A percentile compares a stretch with the other conserved stretches of the same genome.
These are phyloP conservation scores for Epichloe sp. DNA, from an alignment of 2,329 filamentous ascomycete species.

Conservation along the genomic window DNA sequence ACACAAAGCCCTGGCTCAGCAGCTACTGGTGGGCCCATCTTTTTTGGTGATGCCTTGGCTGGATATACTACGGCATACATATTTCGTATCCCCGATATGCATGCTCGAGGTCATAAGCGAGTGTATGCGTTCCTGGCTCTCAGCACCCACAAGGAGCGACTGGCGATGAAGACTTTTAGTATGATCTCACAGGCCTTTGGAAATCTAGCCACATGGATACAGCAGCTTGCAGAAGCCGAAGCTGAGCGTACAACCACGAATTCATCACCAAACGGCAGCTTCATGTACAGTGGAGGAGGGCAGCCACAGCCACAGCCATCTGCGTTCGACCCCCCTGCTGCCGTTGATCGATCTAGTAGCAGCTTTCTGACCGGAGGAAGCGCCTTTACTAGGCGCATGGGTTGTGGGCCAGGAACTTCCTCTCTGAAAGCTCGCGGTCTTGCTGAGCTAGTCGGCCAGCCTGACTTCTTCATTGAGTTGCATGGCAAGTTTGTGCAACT, in stretches of 20 bases:
- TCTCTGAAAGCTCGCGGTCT: conserved; percentile 46
- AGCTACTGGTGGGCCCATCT: conserved; percentile 51
- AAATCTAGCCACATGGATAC: conserved; percentile 53
- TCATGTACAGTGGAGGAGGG: conserved; percentile 24
- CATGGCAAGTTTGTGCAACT: conserved; percentile 51
- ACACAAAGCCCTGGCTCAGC: conserved; percentile 40
- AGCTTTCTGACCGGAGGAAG: conserved; percentile 44
- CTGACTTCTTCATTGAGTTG: conserved; percentile 56
- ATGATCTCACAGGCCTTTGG: conserved; percentile 49
- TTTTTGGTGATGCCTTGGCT: conserved; percentile 51
- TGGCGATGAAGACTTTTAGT: conserved; percentile 53
- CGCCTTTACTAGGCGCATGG: conserved; percentile 45
- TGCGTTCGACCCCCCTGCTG: conserved; percentile 17
- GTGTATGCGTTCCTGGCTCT: conserved; percentile 56
- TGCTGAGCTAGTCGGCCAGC: conserved; percentile 51
- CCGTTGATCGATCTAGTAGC: conserved; percentile 31
- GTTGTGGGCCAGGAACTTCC: conserved; percentile 40
- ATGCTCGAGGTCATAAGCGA: conserved; percentile 54
- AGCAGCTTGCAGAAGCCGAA: conserved; percentile 49
- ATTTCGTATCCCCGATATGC: conserved; percentile 55
- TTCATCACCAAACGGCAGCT: conserved; percentile 25
- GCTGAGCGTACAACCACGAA: conserved; percentile 42
- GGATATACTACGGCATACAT: conserved; percentile 60
- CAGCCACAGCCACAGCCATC: conserved; percentile 15
- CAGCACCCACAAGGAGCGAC: conserved; percentile 49